Conservation (phyloP, 2,329 filamentous ascomycete species). For the Botrytis medusae region DNA sequence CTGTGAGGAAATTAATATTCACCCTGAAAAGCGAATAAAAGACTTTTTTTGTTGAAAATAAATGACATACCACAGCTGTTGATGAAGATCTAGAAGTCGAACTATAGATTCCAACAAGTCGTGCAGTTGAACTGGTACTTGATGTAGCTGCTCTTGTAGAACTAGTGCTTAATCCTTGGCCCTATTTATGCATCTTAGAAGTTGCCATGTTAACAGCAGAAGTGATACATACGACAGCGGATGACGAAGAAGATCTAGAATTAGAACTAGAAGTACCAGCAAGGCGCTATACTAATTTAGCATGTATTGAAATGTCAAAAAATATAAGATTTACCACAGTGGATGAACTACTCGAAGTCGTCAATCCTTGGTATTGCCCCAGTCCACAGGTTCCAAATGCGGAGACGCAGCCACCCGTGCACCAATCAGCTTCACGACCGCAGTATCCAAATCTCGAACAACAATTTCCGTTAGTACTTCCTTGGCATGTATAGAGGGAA, state of each 20-base stretch:
- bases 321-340: not conserved
- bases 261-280: not conserved
- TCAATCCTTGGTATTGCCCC: not conserved
- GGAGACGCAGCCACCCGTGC: not conserved
- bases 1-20: not conserved
- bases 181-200: conserved; percentile 4
- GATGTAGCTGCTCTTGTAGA: not conserved
- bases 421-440: not conserved
- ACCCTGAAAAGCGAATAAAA: not conserved
- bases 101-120: not conserved
- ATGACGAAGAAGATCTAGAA: not conserved
- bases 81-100: not conserved
- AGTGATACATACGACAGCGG: not conserved
- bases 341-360: not conserved
- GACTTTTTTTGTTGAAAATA: no score
- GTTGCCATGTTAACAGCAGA: not conserved
- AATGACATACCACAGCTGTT: not conserved
- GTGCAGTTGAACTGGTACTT: not conserved
- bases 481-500: not conserved
- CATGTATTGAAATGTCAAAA: not conserved
- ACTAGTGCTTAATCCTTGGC: not conserved
- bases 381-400: conserved; percentile 6
- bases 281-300: not conserved
- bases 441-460: conserved; percentile 7
- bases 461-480: not conserved